These are phyloP conservation scores for Saitozyma sp. DNA, from an alignment of 768 basidiomycete genomes.

Conservation along the genomic window DNA sequence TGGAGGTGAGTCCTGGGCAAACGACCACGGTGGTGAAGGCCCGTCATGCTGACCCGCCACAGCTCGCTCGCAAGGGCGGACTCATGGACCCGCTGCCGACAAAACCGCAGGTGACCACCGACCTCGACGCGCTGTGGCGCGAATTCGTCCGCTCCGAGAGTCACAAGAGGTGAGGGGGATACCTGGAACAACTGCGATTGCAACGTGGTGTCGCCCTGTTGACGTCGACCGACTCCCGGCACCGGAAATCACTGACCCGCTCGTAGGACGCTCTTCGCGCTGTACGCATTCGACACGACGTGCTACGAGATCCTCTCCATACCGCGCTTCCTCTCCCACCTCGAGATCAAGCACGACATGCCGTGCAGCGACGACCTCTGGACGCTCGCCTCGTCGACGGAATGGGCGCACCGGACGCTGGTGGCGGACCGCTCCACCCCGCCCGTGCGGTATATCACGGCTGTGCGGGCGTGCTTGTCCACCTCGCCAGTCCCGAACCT, in stretches of 20 bases:
- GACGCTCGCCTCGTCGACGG: conserved; percentile 6
- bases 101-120: conserved; percentile 8
- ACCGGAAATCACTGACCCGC: conserved; percentile 41
- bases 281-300: conserved; percentile 30
- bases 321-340: conserved; percentile 36
- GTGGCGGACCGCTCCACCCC: background rate
- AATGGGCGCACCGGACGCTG: conserved; percentile 33
- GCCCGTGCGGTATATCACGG: conserved; percentile 16
- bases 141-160: conserved; percentile 28
- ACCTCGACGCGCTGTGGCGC: conserved; percentile 32
- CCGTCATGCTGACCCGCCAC: background rate
- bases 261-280: conserved; percentile 26
- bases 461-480: conserved; percentile 17
- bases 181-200: too few species aligned
- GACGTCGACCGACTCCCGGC: too few species aligned
- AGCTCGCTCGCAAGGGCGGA: conserved; percentile 30
- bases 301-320: conserved; percentile 37
- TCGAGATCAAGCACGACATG: conserved; percentile 44
- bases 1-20: conserved; percentile 23
- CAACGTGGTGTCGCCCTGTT: too few species aligned
- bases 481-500: background rate
- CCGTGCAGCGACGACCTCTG: conserved; percentile 26
- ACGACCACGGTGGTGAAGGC: too few species aligned
- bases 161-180: conserved; percentile 62
- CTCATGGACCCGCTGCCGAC: conserved; percentile 32